Conservation (phyloP, 176 grass and related monocot species). For the Bolboschoenus planiculmis region DNA sequence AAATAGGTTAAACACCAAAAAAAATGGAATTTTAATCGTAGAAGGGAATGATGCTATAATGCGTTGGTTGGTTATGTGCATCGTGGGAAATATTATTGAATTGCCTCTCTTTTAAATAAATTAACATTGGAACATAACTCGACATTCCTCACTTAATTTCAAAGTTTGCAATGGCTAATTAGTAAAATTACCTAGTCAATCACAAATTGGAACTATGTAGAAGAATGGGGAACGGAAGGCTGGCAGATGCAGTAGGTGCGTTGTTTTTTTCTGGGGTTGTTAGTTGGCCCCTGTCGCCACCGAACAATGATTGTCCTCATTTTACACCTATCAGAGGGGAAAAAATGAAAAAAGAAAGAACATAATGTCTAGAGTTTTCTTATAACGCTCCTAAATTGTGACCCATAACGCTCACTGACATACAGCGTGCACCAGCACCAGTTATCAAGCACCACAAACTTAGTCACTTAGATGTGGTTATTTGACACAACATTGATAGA, state of each 20-base stretch:
- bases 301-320: neutral
- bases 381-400: neutral
- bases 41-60: neutral
- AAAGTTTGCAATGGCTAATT: neutral
- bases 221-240: neutral
- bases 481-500: neutral
- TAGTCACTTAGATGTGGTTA: neutral
- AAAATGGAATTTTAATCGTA: neutral
- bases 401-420: neutral
- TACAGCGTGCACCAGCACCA: neutral
- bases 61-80: too few relatives aligned
- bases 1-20: too few relatives aligned
- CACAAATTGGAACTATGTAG: neutral
- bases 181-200: neutral
- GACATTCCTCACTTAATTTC: too few relatives aligned
- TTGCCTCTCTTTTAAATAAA: neutral
- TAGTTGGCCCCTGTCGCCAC: neutral
- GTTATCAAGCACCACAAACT: neutral
- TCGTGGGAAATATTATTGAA: neutral
- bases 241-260: neutral
- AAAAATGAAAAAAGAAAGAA: neutral
- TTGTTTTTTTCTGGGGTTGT: conserved; percentile 16
- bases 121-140: too few relatives aligned
- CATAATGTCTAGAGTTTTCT: neutral
- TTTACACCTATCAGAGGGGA: neutral